Evolutionary conservation across 2,329 filamentous ascomycete genomes (phyloP).

Genomic region (Clarireedia monteithiana): DNA sequence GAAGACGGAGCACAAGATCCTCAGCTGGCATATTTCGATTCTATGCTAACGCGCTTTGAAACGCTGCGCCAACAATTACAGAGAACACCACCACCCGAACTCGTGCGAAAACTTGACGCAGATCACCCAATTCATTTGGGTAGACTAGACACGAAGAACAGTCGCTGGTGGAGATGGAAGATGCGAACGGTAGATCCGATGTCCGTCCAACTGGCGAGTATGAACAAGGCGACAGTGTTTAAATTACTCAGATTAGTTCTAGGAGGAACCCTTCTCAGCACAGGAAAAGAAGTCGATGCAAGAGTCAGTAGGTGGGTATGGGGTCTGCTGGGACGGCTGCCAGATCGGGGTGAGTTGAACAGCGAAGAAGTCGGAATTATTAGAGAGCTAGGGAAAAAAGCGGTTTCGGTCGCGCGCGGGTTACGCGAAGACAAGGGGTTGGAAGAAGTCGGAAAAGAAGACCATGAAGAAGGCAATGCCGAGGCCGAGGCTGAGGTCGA

Average conservation of each 20-base stretch:
- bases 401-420: conserved; percentile 43
- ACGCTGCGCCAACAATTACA: conserved; percentile 56
- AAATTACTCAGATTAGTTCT: conserved; percentile 60
- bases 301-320: conserved; percentile 78
- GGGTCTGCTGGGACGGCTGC: conserved; percentile 69
- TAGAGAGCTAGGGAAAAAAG: conserved; percentile 71
- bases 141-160: conserved; percentile 31
- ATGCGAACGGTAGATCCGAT: conserved; percentile 47
- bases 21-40: conserved; percentile 57
- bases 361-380: conserved; percentile 69
- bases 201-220: conserved; percentile 51
- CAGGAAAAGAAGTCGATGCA: conserved; percentile 51
- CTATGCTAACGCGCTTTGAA: conserved; percentile 57
- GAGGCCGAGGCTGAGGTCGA: conserved; percentile 36
- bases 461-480: conserved; percentile 18
- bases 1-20: conserved; percentile 34
- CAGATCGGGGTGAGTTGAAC: conserved; percentile 65
- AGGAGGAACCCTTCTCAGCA: conserved; percentile 48
- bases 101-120: conserved; percentile 44
- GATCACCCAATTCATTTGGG: conserved; percentile 42
- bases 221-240: conserved; percentile 60
- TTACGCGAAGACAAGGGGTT: conserved; percentile 31
- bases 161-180: conserved; percentile 45
- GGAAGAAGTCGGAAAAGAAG: conserved; percentile 33
- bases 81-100: conserved; percentile 43